Evolutionary conservation across 805 yeast genomes (phyloP).

Genomic region (Ogataea corticis): DNA sequence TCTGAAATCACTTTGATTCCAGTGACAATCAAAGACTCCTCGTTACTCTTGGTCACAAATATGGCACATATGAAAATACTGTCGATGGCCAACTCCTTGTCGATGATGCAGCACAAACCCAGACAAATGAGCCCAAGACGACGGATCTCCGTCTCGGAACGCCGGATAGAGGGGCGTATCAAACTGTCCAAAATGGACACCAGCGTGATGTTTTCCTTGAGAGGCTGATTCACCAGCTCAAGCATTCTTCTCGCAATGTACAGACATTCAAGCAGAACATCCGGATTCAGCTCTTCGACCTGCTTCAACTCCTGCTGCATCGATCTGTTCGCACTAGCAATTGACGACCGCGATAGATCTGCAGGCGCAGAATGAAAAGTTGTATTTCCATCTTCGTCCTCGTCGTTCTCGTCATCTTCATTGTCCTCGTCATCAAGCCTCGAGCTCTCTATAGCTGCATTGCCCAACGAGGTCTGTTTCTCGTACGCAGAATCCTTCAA

Average conservation of each 20-base stretch:
- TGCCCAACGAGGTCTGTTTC: slow-evolving; percentile 29
- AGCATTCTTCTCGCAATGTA: slow-evolving; percentile 68
- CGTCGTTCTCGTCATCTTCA: slow-evolving; percentile 19
- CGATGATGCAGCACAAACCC: slow-evolving; percentile 78
- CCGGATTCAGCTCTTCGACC: slow-evolving; percentile 44
- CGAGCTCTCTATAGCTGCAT: slow-evolving; percentile 24
- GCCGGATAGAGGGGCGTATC: slow-evolving; percentile 74
- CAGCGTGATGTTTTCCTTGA: slow-evolving; percentile 63
- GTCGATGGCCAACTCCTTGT: slow-evolving; percentile 61
- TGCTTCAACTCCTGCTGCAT: slow-evolving; percentile 36
- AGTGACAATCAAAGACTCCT: slow-evolving; percentile 58
- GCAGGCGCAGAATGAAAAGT: slow-evolving; percentile 32
- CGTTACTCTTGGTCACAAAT: slow-evolving; percentile 59
- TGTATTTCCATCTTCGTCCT: slow-evolving; percentile 22
- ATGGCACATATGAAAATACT: slow-evolving; percentile 64
- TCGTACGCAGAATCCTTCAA: slow-evolving; percentile 65
- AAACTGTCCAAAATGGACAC: slow-evolving; percentile 73
- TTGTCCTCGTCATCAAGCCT: slow-evolving; percentile 25
- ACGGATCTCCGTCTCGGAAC: slow-evolving; percentile 53
- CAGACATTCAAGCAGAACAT: slow-evolving; percentile 61
- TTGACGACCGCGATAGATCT: slow-evolving; percentile 33
- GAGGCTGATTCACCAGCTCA: slow-evolving; percentile 63
- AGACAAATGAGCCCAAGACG: slow-evolving; percentile 71
- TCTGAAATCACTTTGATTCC: slow-evolving; percentile 76
- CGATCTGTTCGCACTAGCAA: slow-evolving; percentile 33